Evolutionary conservation across 495 filamentous ascomycete genomes (phyloP), one percentile per base, ranked within the genome.

Genomic region (Hypoxylon crocopeplum): DNA sequence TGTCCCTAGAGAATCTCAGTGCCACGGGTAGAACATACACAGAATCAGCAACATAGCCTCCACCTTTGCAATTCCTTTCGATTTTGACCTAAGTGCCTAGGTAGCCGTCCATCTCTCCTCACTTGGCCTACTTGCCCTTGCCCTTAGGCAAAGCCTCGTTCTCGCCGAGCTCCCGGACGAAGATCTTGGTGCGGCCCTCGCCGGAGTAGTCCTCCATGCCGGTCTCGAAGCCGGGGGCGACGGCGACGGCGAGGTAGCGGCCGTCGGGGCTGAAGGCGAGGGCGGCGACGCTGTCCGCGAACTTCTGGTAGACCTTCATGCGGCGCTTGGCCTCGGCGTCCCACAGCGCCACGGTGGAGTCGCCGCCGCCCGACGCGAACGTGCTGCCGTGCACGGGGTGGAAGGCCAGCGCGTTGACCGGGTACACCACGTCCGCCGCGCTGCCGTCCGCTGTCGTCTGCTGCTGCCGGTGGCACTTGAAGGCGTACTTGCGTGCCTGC

Each of bases 281-380:
- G 0, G 87, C 86, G 4, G 88, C 86, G 21, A 98, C 85, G 69
- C 88, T 91, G 12, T 87, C 82, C 1, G 85, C 79, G 41, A 92
- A 91, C 65, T 87, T 88, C 69, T 90, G 92, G 73, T 97, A 97
- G 61, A 95, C 91, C 54, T 89, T 78, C 65, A 97, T 90, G 69
- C 94, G 84, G 65, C 94, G 81, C 83, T 97, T 97, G 38, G 89
- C 86, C 65, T 91, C 84, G 6, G 90, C 93, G 75, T 98, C 94
- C 94, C 94, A 98, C 32, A 98, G 76, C 7, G 90, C 88, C n/a
- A 97, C 93, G 20, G 95, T 87, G 19, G 93, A 92, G 68, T 98
- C 94, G 11, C 94, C 94, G 40, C 94, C 94, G 4, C 92, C 94
- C 6, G 86, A 90, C 0, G 93, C 94, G 72, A 98, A 97, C 0